Evolutionary conservation across 192 early-diverging fungal species (phyloP).

Genomic region (Backusella macrospora): DNA sequence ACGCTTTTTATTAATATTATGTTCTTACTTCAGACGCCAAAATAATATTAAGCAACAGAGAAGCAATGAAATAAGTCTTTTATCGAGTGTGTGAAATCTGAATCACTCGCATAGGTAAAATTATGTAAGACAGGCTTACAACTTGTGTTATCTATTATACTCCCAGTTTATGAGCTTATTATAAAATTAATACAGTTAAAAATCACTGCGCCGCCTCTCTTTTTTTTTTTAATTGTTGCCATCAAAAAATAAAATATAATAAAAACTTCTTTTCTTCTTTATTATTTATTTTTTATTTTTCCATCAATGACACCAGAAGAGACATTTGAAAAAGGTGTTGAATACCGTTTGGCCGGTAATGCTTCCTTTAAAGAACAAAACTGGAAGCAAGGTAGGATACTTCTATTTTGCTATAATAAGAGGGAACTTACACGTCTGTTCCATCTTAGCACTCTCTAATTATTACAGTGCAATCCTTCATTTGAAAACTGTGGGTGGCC

Average conservation of each 20-base stretch:
- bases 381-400: conserved; percentile 27
- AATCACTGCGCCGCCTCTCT: too few species aligned
- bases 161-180: too few species aligned
- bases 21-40: too few species aligned
- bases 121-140: too few species aligned
- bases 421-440: neutral
- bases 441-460: conserved; percentile 16
- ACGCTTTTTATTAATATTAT: too few species aligned
- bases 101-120: too few species aligned
- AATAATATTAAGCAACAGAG: too few species aligned
- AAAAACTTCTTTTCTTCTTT: neutral
- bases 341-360: conserved; percentile 27
- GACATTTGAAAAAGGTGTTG: conserved; percentile 30
- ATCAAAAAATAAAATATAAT: neutral
- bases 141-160: too few species aligned
- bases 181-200: too few species aligned
- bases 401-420: neutral
- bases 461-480: conserved; percentile 35
- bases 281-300: neutral
- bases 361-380: conserved; percentile 23
- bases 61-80: too few species aligned
- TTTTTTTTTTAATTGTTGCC: neutral
- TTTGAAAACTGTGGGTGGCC: conserved; percentile 28
- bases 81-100: too few species aligned
- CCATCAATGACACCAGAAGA: conserved; percentile 14